phyloP scores from a whole-genome alignment of 306 rosid genomes.

The Betula pendula region DNA sequence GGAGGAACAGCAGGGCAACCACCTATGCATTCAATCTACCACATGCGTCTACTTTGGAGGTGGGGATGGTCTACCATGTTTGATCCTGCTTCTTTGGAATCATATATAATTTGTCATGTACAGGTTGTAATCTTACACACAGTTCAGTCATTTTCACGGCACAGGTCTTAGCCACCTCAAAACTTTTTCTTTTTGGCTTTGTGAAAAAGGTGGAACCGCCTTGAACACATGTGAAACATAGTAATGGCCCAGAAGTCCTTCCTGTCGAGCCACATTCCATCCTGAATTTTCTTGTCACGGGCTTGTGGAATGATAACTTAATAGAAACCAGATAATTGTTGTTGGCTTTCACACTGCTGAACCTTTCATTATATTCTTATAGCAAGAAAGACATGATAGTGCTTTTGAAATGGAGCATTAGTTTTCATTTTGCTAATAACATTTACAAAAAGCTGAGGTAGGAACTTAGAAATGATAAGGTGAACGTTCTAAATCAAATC shows the following conservation, averaged over 20 bases:
- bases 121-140: constrained; percentile 28
- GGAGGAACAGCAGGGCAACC: constrained; percentile 75
- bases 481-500: too few relatives aligned
- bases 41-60: constrained; percentile 78
- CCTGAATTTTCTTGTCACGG: too few relatives aligned
- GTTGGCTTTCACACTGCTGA: too few relatives aligned
- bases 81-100: constrained; percentile 35
- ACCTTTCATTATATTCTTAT: too few relatives aligned
- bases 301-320: too few relatives aligned
- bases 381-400: too few relatives aligned
- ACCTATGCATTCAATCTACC: constrained; percentile 56
- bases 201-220: neutral
- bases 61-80: constrained; percentile 84
- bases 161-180: neutral
- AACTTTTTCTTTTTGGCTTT: neutral
- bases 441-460: too few relatives aligned
- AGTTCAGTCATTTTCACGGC: constrained; percentile 6
- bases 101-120: constrained; percentile 41
- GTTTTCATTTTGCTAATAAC: neutral
- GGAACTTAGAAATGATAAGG: neutral
- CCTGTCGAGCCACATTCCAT: neutral
- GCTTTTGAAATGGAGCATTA: neutral
- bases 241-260: neutral
- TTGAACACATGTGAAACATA: neutral
- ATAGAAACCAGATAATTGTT: too few relatives aligned